These are phyloP conservation scores for Crucibulum laeve DNA, from an alignment of 768 basidiomycete species.

Conservation along the genomic window DNA sequence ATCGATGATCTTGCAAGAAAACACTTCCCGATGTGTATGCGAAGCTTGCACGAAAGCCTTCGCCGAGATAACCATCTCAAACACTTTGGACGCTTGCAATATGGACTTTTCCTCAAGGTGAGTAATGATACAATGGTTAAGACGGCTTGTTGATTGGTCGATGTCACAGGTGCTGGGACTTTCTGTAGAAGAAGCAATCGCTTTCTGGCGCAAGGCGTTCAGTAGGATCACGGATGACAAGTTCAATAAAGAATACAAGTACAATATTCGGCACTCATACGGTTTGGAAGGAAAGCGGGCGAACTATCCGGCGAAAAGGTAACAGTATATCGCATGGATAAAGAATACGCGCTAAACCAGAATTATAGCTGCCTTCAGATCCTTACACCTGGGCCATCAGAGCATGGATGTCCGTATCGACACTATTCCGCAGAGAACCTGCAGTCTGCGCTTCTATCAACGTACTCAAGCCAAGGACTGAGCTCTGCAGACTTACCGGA, in stretches of 20 bases:
- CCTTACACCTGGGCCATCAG: slow-evolving; percentile 55
- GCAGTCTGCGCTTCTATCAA: slow-evolving; percentile 65
- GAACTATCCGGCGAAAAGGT: slow-evolving; percentile 94
- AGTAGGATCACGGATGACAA: slow-evolving; percentile 81
- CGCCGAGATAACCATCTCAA: slow-evolving; percentile 81
- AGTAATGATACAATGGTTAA: neutral
- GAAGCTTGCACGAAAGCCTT: slow-evolving; percentile 78
- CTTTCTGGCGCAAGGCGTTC: slow-evolving; percentile 92
- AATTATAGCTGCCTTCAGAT: slow-evolving; percentile 81
- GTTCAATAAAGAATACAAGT: slow-evolving; percentile 97
- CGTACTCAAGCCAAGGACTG: slow-evolving; percentile 63
- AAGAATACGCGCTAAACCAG: neutral
- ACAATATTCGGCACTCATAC: slow-evolving; percentile 94
- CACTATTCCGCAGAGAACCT: slow-evolving; percentile 85
- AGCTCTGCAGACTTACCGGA: slow-evolving; percentile 72
- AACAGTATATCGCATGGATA: slow-evolving; percentile 8
- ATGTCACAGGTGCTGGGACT: slow-evolving; percentile 76
- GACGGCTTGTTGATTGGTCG: slow-evolving; percentile 2
- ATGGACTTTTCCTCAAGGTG: slow-evolving; percentile 95
- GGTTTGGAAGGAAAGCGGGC: slow-evolving; percentile 93
- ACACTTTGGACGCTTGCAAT: slow-evolving; percentile 87
- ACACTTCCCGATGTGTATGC: slow-evolving; percentile 97
- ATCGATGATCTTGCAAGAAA: slow-evolving; percentile 79
- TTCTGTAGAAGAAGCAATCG: slow-evolving; percentile 88
- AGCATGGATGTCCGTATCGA: slow-evolving; percentile 91